These are phyloP conservation scores for Adansonia grandidieri DNA, from an alignment of 441 rosid species.

Conservation along the genomic window DNA sequence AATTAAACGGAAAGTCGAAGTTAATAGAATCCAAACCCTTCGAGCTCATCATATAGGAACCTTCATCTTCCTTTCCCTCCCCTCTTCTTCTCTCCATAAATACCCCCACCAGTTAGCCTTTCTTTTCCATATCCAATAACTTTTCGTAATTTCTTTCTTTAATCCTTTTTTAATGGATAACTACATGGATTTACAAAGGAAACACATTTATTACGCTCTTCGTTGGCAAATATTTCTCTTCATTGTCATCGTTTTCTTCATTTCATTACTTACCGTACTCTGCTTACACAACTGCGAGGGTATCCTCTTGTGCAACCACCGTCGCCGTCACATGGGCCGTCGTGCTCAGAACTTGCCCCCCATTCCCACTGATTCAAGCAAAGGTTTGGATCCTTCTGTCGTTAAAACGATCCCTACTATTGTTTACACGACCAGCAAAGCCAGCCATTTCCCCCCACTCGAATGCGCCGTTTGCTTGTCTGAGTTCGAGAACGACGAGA, in stretches of 20 bases:
- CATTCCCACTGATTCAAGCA: conserved; percentile 13
- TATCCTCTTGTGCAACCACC: conserved; percentile 42
- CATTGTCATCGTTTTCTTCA: conserved; percentile 42
- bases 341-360: conserved; percentile 25
- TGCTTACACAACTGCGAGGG: conserved; percentile 52
- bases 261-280: conserved; percentile 41
- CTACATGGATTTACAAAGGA: not conserved
- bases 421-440: conserved; percentile 26
- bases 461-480: conserved; percentile 64
- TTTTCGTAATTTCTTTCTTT: conserved; percentile 11
- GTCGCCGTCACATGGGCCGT: conserved; percentile 38
- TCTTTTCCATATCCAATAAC: not conserved
- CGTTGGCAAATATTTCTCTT: conserved; percentile 47
- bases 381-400: conserved; percentile 34
- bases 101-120: not conserved
- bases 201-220: conserved; percentile 34
- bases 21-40: not conserved
- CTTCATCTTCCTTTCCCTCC: not conserved
- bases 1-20: not conserved
- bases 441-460: not conserved
- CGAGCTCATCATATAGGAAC: not conserved
- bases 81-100: not conserved
- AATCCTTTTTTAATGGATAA: conserved; percentile 28
- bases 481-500: conserved; percentile 55
- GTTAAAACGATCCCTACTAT: conserved; percentile 41